Evolutionary conservation across 2,329 filamentous ascomycete genomes (phyloP), one percentile per base, ranked within the genome.

Genomic region (Endocalyx cinctus): DNA sequence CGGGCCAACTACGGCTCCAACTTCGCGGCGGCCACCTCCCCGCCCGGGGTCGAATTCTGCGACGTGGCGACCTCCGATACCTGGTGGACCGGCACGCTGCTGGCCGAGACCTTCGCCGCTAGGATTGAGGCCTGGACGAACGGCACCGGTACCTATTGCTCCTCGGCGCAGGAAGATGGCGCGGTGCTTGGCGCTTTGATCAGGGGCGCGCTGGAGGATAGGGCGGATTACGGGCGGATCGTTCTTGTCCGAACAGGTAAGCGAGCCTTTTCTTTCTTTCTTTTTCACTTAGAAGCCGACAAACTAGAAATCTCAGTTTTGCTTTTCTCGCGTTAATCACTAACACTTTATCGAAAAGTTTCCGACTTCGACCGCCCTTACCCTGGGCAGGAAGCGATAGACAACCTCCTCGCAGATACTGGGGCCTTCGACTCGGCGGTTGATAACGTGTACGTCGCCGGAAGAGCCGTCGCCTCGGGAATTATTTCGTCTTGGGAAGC

Each of bases 131-230:
- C 58, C 5, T 34, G 54, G 13, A 61, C 58, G 12, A 58, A 60
- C 32, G 58, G 57, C 13, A 50, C 48, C 1, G 59, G 49, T n/a
- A 27, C 48, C 2, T 61, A 61, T 42, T 60, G 57, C 46, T 52
- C 41, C 11, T 54, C 57, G 2, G 48, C 48, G 16, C 54, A 59
- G 35, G 58, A 62, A 41, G 58, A 61, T 41, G 60, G 57, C 25
- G 57, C 55, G 1, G 56, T 47, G 1, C 48, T 61, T 11, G 55
- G 54, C 31, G 49, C 53, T 1, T 41, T 61, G 10, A 22, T 60
- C 10, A 49, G 58, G 10, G 58, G 45, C 17, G 42, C 48, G 5
- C 18, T 46, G 4, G 42, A 43, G 7, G 43, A 45, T 2, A 45
- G 51, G 11, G 41, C 60, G 25, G 59, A 61, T 34, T 60, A 54